Base-by-base conservation (phyloP, 164 flowering plant species). In the Saururus chinensis region DNA sequence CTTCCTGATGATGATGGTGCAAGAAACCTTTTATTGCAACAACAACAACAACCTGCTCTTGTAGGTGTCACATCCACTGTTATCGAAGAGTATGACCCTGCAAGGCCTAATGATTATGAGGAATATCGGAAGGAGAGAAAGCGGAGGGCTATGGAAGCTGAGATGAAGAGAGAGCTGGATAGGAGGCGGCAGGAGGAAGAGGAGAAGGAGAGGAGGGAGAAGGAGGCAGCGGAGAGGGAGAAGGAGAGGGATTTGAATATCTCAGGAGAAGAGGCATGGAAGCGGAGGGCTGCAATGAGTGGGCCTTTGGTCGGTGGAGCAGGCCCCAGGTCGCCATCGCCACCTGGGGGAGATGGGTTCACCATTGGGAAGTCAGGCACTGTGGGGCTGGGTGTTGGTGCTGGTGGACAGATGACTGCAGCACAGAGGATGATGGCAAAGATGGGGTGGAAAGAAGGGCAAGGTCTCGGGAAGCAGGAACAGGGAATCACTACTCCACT, bases 401-500 rank as follows among this genome's bases (percentile, higher is more conserved):
- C 97, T 0, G 97, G 96, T 25, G 99, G 99, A 58, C 89, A 95
- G 68, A 95, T 95, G 99, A 95, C 97, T 9, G 96, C 97, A 0
- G 99, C 99, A 0, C 99, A 95, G 68, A 84, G 93, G 66, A 95
- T 95, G 99, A 95, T 95, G 99, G 99, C 99, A 0, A 95, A 89
- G 76, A 95, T 95, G 99, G 99, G 99, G 17, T 95, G 99, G 99
- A 95, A 95, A 74, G 77, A 81, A 62, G 99, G 99, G 22, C 99
- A 95, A 70, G 99, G 99, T n/a, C 82, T 95, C 57, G 99, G 99
- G 55, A 95, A 81, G 77, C 96, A 81, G 75, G 99, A 95, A 75
- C 99, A 95, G 67, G 99, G 99, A 54, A 95, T 95, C 60, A 95
- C 96, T 1, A 89, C 97, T 53, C 98, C 99, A 0, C 72, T 95